Base-by-base conservation (phyloP, 1,284 basidiomycete species). In the Peniophora sp. region DNA sequence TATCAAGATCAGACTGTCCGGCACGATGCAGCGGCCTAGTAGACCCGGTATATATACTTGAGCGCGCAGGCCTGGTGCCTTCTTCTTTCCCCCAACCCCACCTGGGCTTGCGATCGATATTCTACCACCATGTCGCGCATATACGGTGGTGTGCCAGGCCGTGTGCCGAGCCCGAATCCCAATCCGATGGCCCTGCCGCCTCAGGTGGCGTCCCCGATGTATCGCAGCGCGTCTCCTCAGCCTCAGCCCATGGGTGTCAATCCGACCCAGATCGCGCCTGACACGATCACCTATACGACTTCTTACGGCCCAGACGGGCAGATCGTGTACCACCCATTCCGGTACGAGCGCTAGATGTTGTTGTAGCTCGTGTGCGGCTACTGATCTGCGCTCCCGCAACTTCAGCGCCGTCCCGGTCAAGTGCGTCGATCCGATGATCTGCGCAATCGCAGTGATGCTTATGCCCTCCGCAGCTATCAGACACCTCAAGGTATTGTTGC, bases 251-350 rank as follows among this genome's bases (percentile, higher is more conserved):
- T 49, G 51, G 51, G 47, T 47, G 53, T 32, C 54, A 57, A 47
- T 55, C 59, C 49, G n/a, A 58, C 57, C 16, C 67, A 67, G 56
- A 76, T 78, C 52, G 63, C 66, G 45, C 75, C 83, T 36, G 84
- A 84, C 23, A 68, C 81, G 39, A 73, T 83, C 59, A 86, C 82
- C 17, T 89, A 86, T 56, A 84, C 83, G 1, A 85, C 83, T 8
- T 73, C 77, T 2, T 72, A 69, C 1, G 72, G 70, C 2, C 66
- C 74, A 32, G 79, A 86, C 68, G 85, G 85, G 9, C 69, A 73
- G 58, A 55, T 78, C 34, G 61, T 73, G 46, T 89, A 87, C 62
- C 81, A 85, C 59, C 74, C 80, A 3, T 89, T 86, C 77, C 86
- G 71, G 85, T 85, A 60, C 58, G 79, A 61, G 5, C 39, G 27